phyloP scores from a whole-genome alignment of 768 basidiomycete species.

The Panus rudis region DNA sequence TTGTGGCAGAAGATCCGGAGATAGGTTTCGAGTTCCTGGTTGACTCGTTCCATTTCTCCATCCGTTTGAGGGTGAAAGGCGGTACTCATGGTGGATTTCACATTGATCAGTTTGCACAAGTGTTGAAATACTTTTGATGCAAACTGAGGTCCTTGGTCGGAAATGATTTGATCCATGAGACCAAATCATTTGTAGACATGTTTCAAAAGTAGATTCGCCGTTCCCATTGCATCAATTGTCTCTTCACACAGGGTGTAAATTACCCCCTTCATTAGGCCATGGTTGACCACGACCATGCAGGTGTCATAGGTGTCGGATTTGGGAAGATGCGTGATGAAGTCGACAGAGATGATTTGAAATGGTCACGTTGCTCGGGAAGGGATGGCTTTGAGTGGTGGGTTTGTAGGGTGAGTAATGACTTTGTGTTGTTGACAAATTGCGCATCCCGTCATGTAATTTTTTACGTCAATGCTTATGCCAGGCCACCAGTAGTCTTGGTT shows the following conservation, averaged over 20 bases:
- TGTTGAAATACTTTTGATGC: slow-evolving; percentile 7
- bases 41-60: slow-evolving; percentile 26
- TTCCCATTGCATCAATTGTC: slow-evolving; percentile 11
- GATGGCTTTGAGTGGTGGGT: not conserved
- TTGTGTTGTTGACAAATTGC: slow-evolving; percentile 19
- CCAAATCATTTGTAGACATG: slow-evolving; percentile 13
- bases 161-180: slow-evolving; percentile 6
- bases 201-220: slow-evolving; percentile 14
- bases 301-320: slow-evolving; percentile 9
- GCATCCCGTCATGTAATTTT: slow-evolving; percentile 23
- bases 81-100: slow-evolving; percentile 18
- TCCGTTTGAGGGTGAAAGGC: slow-evolving; percentile 27
- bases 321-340: slow-evolving; percentile 18
- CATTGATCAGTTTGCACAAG: slow-evolving; percentile 9
- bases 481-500: slow-evolving; percentile 23
- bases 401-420: slow-evolving; percentile 6
- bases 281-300: slow-evolving; percentile 13
- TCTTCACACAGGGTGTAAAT: slow-evolving; percentile 19
- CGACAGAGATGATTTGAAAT: slow-evolving; percentile 7
- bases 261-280: slow-evolving; percentile 21
- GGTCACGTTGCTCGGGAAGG: not conserved
- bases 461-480: slow-evolving; percentile 14
- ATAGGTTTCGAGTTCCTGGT: slow-evolving; percentile 27
- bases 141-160: slow-evolving; percentile 19
- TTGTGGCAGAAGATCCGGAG: slow-evolving; percentile 18